These are phyloP conservation scores for Acacia melanoxylon DNA, from an alignment of 306 rosid species.

Conservation along the genomic window DNA sequence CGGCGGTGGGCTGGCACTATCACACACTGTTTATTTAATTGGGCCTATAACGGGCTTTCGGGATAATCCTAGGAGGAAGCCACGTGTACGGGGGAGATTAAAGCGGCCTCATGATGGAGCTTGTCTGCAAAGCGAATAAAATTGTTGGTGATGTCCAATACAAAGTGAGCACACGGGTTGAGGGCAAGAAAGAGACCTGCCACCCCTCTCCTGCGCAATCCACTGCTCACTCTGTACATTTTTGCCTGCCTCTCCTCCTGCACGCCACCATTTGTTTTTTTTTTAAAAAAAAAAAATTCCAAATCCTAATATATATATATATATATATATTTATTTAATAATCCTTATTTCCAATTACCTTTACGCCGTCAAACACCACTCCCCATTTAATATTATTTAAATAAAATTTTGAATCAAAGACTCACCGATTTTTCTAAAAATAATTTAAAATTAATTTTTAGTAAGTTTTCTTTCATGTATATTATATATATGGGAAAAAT, in stretches of 20 bases:
- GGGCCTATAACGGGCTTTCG: neutral
- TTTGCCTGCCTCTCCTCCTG: neutral
- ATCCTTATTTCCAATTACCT: too few relatives aligned
- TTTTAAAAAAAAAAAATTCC: too few relatives aligned
- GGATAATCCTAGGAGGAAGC: neutral
- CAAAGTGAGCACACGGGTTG: constrained; percentile 14
- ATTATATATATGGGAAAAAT: neutral
- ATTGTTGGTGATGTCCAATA: constrained; percentile 10
- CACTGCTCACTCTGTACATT: neutral
- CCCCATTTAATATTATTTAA: too few relatives aligned
- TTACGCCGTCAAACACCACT: too few relatives aligned
- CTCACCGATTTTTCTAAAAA: too few relatives aligned
- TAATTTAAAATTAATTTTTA: neutral
- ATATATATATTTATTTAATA: too few relatives aligned
- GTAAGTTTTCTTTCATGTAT: neutral
- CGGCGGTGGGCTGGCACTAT: neutral
- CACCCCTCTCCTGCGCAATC: constrained; percentile 9
- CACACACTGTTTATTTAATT: neutral
- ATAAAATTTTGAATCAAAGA: too few relatives aligned
- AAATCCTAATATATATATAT: too few relatives aligned
- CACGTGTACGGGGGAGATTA: neutral
- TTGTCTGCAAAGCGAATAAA: constrained; percentile 16
- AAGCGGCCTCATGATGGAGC: neutral
- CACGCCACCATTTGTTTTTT: neutral
- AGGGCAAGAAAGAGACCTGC: constrained; percentile 4